A percentile compares a stretch with the other conserved stretches of the same genome.
These are phyloP conservation scores for Xerocomellus amylosporus DNA, from an alignment of 768 basidiomycete species.

Conservation along the genomic window DNA sequence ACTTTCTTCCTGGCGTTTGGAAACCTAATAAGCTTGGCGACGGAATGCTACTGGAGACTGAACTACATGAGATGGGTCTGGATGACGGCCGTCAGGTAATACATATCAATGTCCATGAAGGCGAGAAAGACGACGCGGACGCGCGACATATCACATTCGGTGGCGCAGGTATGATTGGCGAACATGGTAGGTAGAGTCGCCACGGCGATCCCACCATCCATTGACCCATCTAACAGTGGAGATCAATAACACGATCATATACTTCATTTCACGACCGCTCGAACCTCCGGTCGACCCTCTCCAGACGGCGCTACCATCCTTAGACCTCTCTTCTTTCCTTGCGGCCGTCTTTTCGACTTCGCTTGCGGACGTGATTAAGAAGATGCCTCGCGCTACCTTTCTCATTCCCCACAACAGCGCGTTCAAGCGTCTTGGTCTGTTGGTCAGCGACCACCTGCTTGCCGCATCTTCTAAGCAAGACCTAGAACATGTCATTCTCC, in stretches of 20 bases:
- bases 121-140: conserved; percentile 45
- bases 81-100: conserved; percentile 70
- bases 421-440: conserved; percentile 77
- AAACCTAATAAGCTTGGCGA: conserved; percentile 64
- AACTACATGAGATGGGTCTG: conserved; percentile 68
- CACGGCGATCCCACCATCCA: neutral
- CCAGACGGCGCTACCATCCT: conserved; percentile 71
- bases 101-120: conserved; percentile 55
- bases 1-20: conserved; percentile 86
- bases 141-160: conserved; percentile 72
- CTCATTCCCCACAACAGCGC: conserved; percentile 90
- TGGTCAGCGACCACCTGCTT: conserved; percentile 86
- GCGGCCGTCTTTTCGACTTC: conserved; percentile 86
- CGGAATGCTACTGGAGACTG: conserved; percentile 77
- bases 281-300: conserved; percentile 80
- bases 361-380: conserved; percentile 67
- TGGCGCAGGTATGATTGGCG: conserved; percentile 75
- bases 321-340: conserved; percentile 89
- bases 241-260: conserved; percentile 77
- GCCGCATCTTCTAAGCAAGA: conserved; percentile 75
- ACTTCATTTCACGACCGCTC: conserved; percentile 83
- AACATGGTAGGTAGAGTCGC: conserved; percentile 54
- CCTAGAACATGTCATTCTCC: conserved; percentile 79
- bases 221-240: conserved; percentile 48
- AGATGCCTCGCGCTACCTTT: conserved; percentile 68